These are phyloP conservation scores for Anaeromyces robustus DNA, from an alignment of 192 early-diverging fungal genomes.

Conservation along the genomic window DNA sequence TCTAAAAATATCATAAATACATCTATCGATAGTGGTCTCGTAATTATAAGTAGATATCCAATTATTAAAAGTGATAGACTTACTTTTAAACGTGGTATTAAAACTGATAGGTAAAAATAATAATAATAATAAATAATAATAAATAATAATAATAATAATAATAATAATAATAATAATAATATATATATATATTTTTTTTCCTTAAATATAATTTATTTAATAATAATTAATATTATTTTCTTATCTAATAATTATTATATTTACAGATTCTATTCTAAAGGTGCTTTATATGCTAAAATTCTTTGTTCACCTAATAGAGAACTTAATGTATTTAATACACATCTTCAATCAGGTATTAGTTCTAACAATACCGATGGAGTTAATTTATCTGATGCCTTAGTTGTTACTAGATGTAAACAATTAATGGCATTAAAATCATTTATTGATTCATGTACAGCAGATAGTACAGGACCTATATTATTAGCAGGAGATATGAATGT, in stretches of 20 bases:
- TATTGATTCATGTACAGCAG: constrained; percentile 44
- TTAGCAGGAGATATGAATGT: constrained; percentile 58
- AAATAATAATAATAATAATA: no score
- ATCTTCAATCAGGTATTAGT: constrained; percentile 48
- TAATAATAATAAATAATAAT: no score
- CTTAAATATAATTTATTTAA: no score
- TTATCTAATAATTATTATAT: no score
- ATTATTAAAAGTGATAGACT: constrained; percentile 38
- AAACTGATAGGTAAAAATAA: constrained; percentile 50
- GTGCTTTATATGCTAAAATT: constrained; percentile 60
- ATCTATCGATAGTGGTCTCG: constrained; percentile 58
- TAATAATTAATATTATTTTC: no score
- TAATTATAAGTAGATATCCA: constrained; percentile 57
- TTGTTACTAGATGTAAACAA: constrained; percentile 41
- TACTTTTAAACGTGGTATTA: constrained; percentile 45
- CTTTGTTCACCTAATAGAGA: constrained; percentile 19
- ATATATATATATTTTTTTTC: no score
- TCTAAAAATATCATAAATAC: constrained; percentile 40
- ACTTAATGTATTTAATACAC: constrained; percentile 58
- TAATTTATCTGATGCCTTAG: constrained; percentile 33
- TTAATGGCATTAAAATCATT: constrained; percentile 47
- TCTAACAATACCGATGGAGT: constrained; percentile 37
- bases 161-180: no score
- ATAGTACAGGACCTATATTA: constrained; percentile 37
- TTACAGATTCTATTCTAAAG: constrained; percentile 50